A percentile compares a stretch with the other conserved stretches of the same genome.
Conservation (phyloP, 1,284 basidiomycete genomes). For the Leccinum solheimii region DNA sequence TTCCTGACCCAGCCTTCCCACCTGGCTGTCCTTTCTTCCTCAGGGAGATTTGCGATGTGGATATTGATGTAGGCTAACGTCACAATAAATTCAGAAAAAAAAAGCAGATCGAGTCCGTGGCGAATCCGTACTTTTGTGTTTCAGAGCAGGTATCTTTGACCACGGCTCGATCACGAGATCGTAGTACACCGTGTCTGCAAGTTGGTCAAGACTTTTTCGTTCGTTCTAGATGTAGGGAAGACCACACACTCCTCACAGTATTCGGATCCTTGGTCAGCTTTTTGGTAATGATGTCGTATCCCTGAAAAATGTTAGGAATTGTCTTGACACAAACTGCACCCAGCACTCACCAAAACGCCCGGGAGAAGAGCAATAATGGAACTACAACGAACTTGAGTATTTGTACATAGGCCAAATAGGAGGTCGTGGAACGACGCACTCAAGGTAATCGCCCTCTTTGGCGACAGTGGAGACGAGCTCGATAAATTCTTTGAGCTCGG, state of each 20-base stretch:
- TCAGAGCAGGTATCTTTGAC: neutral
- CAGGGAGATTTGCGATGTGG: neutral
- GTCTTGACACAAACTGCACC: neutral
- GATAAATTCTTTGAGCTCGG: slow-evolving; percentile 3
- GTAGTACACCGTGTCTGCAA: slow-evolving; percentile 10
- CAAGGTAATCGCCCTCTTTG: slow-evolving; percentile 8
- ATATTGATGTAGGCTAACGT: slow-evolving; percentile 9
- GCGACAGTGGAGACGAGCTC: neutral
- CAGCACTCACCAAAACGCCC: slow-evolving; percentile 9
- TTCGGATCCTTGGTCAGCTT: neutral
- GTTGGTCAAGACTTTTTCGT: neutral
- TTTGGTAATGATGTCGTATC: slow-evolving; percentile 10
- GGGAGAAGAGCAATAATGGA: slow-evolving; percentile 13
- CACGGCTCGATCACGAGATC: neutral
- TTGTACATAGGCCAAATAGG: neutral
- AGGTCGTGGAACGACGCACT: slow-evolving; percentile 5
- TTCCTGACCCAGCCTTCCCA: neutral
- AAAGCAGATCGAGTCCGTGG: too few relatives aligned
- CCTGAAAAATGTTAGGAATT: neutral
- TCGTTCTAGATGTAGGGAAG: neutral
- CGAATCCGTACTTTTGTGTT: neutral
- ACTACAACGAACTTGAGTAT: neutral
- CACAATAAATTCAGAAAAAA: neutral
- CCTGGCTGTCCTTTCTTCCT: neutral
- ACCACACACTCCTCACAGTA: slow-evolving; percentile 11